Conservation (phyloP, 1,284 basidiomycete species). For the Wallemia mellicola region DNA sequence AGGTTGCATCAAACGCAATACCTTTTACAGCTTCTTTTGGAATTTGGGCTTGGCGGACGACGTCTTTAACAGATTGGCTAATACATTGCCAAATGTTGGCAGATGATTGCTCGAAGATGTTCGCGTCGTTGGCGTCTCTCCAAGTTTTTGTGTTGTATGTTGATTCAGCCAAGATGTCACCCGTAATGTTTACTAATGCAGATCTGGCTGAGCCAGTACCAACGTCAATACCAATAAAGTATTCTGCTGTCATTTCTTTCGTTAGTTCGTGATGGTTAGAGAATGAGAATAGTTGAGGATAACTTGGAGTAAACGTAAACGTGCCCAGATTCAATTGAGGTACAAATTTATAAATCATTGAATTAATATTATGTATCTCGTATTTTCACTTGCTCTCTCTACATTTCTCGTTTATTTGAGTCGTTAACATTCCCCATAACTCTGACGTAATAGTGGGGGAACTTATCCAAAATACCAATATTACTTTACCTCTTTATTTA, state of each 20-base stretch:
- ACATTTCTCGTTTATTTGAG: too few species aligned
- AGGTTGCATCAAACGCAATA: conserved; percentile 87
- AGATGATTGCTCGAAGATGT: conserved; percentile 74
- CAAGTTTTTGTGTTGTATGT: conserved; percentile 53
- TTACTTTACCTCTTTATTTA: too few species aligned
- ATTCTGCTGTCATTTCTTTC: background rate
- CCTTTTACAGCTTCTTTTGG: conserved; percentile 42
- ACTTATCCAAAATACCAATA: too few species aligned
- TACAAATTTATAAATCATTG: too few species aligned
- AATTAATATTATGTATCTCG: too few species aligned
- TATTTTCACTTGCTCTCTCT: too few species aligned
- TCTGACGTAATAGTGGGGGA: too few species aligned
- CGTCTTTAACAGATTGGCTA: conserved; percentile 32
- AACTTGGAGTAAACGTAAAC: background rate
- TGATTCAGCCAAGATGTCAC: conserved; percentile 44
- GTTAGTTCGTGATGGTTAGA: background rate
- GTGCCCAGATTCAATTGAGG: too few species aligned
- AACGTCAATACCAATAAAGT: conserved; percentile 9
- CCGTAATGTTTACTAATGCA: conserved; percentile 42
- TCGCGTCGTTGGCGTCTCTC: conserved; percentile 51
- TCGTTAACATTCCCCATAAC: too few species aligned
- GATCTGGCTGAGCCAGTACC: conserved; percentile 86
- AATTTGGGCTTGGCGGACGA: conserved; percentile 33
- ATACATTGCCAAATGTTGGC: conserved; percentile 61
- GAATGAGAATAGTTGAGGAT: too few species aligned